Conservation (phyloP, 495 filamentous ascomycete genomes). For the Staphylotrichum longicolle region DNA sequence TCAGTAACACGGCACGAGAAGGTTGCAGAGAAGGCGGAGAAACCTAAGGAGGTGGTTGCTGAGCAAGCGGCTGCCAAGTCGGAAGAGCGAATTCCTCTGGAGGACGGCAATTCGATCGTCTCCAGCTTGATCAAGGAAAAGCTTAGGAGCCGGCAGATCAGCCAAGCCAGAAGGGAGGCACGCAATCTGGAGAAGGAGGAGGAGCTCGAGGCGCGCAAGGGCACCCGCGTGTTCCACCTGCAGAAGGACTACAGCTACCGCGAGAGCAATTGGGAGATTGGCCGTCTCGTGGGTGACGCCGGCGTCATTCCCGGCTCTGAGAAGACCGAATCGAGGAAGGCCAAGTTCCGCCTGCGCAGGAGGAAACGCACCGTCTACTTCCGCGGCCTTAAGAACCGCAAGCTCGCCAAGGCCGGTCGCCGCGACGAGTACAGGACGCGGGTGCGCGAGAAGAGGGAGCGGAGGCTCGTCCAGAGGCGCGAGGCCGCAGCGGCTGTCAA, state of each 20-base stretch:
- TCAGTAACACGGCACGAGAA: conserved; percentile 41
- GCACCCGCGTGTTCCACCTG: conserved; percentile 49
- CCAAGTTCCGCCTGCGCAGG: conserved; percentile 32
- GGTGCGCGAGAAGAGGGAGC: conserved; percentile 25
- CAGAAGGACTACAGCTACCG: conserved; percentile 75
- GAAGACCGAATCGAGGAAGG: conserved; percentile 30
- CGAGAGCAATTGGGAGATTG: conserved; percentile 83
- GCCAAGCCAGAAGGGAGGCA: conserved; percentile 37
- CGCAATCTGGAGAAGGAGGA: conserved; percentile 21
- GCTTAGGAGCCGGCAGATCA: conserved; percentile 33
- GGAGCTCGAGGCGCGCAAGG: conserved; percentile 29
- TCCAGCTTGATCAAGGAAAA: conserved; percentile 40
- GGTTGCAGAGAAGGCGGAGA: not conserved
- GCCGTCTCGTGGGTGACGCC: conserved; percentile 44
- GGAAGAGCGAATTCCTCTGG: conserved; percentile 6
- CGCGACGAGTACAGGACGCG: conserved; percentile 24
- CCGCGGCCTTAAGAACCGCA: conserved; percentile 26
- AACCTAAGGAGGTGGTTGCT: conserved; percentile 5
- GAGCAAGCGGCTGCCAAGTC: not conserved
- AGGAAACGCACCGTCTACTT: conserved; percentile 25
- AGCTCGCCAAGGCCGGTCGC: conserved; percentile 26
- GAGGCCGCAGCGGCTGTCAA: conserved; percentile 17
- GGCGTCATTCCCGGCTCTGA: conserved; percentile 33
- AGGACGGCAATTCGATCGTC: conserved; percentile 28
- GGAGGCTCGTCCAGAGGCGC: conserved; percentile 14